Evolutionary conservation across 2,329 filamentous ascomycete genomes (phyloP).

Genomic region (Nemania diffusa): DNA sequence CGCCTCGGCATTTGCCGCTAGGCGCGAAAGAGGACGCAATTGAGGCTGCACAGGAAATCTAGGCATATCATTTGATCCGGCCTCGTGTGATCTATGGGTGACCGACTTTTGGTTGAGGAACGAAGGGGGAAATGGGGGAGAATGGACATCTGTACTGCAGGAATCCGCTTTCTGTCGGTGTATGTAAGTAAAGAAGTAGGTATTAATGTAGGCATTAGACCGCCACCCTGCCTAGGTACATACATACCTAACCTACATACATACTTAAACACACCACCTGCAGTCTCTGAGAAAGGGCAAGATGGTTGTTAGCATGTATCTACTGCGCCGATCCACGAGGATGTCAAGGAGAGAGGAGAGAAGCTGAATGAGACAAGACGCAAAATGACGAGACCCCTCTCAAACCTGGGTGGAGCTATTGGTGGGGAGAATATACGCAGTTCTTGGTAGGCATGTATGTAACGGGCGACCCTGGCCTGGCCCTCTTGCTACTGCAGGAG

Average conservation of each 20-base stretch:
- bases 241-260: neutral
- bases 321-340: neutral
- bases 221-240: neutral
- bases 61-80: slow-evolving; percentile 11
- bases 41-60: neutral
- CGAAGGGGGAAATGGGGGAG: neutral
- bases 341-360: neutral
- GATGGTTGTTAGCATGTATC: neutral
- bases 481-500: neutral
- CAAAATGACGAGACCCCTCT: neutral
- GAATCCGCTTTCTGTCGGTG: slow-evolving; percentile 2
- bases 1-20: neutral
- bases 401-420: neutral
- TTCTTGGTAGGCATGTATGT: no score
- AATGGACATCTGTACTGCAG: neutral
- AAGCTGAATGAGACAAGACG: neutral
- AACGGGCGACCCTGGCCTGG: neutral
- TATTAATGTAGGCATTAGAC: neutral
- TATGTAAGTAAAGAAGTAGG: neutral
- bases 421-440: neutral
- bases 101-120: slow-evolving; percentile 2
- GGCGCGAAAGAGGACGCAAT: neutral
- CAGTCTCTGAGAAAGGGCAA: neutral
- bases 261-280: neutral
- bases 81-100: slow-evolving; percentile 8